Conservation (phyloP, 2,329 filamentous ascomycete genomes). For the Arthrobotrys megalospora region DNA sequence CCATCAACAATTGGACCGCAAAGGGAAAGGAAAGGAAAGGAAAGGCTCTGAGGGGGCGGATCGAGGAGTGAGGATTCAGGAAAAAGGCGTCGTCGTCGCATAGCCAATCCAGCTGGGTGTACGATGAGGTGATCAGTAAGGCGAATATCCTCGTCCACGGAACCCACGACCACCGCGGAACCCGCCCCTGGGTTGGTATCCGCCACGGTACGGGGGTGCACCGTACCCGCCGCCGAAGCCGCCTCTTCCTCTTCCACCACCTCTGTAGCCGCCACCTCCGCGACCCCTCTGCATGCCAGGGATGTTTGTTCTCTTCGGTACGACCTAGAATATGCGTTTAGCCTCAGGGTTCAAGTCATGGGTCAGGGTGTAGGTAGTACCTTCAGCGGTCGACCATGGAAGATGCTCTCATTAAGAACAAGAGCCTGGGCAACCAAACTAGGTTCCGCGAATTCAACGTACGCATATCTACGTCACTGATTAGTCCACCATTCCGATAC, state of each 20-base stretch:
- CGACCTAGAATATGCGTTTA: conserved; percentile 72
- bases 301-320: conserved; percentile 95
- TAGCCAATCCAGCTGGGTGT: conserved; percentile 36
- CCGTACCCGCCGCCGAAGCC: conserved; percentile 71
- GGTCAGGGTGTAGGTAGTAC: conserved; percentile 69
- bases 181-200: conserved; percentile 63
- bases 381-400: conserved; percentile 95
- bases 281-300: conserved; percentile 92
- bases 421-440: conserved; percentile 92
- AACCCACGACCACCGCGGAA: conserved; percentile 75
- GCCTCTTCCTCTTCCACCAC: conserved; percentile 71
- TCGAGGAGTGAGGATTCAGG: background rate
- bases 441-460: conserved; percentile 97
- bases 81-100: background rate
- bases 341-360: background rate
- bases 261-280: conserved; percentile 66
- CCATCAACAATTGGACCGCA: conserved; percentile 10
- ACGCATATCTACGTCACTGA: conserved; percentile 81
- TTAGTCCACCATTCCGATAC: background rate
- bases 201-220: conserved; percentile 59
- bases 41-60: conserved; percentile 1
- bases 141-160: conserved; percentile 75
- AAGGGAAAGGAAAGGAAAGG: background rate
- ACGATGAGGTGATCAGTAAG: conserved; percentile 72
- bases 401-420: conserved; percentile 95